These are phyloP conservation scores for Penicillium paradoxum DNA, from an alignment of 495 filamentous ascomycete genomes.

Conservation along the genomic window DNA sequence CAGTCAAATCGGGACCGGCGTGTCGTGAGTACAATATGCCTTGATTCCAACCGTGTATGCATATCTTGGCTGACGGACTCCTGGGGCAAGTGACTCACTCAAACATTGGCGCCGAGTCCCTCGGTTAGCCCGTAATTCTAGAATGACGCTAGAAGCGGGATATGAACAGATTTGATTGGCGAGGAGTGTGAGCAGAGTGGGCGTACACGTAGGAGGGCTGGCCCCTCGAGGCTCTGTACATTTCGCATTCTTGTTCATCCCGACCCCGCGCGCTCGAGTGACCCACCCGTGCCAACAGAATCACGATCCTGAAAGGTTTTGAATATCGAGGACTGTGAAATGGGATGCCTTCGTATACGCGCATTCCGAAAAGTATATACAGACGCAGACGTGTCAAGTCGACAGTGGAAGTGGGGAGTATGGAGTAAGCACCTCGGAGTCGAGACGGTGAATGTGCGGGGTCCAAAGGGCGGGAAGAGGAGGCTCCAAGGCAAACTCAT, in stretches of 20 bases:
- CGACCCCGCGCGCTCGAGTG: not conserved
- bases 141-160: constrained; percentile 2
- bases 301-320: not conserved
- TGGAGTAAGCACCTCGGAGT: not conserved
- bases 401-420: not conserved
- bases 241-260: not conserved
- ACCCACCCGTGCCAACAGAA: not conserved
- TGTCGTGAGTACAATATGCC: not conserved
- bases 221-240: not conserved
- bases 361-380: not conserved
- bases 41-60: not conserved
- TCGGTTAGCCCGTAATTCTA: constrained; percentile 4
- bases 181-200: not conserved
- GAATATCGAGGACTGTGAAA: not conserved
- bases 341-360: not conserved
- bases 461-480: not conserved
- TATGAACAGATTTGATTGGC: not conserved
- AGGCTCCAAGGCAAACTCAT: constrained; percentile 2
- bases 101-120: not conserved
- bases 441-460: constrained; percentile 5
- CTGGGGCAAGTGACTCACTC: not conserved
- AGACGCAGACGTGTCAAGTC: not conserved
- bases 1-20: not conserved
- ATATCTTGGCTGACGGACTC: not conserved
- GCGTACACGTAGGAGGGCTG: not conserved